Evolutionary conservation across 306 rosid species (phyloP), one percentile per base, ranked within the genome.

Genomic region (Cicer chorassanicum): DNA sequence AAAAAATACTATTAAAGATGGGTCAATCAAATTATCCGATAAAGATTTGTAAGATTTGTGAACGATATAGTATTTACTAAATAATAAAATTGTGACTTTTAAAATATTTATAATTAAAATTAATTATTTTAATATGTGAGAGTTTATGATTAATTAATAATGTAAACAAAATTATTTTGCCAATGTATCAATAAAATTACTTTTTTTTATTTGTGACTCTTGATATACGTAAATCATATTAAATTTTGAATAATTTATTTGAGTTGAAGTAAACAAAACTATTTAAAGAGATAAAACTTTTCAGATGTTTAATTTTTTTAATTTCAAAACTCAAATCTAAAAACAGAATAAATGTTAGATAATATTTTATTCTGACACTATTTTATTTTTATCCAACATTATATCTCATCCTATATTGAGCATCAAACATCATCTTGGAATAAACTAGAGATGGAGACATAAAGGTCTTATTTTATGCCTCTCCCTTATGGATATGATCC

Each of bases 11-110:
- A 3, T 29, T 29, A 3, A 29, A 3, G 34, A 3, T 3, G 34
- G 4, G 0, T 29, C 0, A 29, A 29, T 29, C 4, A 29, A 29
- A 0, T 29, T 29, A 0, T 3, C 4, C 3, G 0, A 29, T 29
- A 29, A 29, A 29, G 3, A 24, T 29, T 29, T 29, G 4, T n/a
- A n/a, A n/a, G n/a, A n/a, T n/a, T n/a, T n/a, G n/a, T n/a, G 3
- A 0, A 29, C 0, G 4, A 3, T 0, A 0, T 2, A 2, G 0
- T 24, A 24, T 0, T 24, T 24, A 24, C 0, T 24, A 24, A 3
- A 24, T 24, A 24, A 24, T 4, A 24, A 24, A 24, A 0, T 2
- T 24, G 34, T 24, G 56, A 16, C 6, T 54, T 54, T 1, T 16
- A 16, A 54, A 29, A 54, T 54, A 16, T 4, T 16, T 8, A 6